Conservation (phyloP, 2,329 filamentous ascomycete species). For the Xylaria sp. region DNA sequence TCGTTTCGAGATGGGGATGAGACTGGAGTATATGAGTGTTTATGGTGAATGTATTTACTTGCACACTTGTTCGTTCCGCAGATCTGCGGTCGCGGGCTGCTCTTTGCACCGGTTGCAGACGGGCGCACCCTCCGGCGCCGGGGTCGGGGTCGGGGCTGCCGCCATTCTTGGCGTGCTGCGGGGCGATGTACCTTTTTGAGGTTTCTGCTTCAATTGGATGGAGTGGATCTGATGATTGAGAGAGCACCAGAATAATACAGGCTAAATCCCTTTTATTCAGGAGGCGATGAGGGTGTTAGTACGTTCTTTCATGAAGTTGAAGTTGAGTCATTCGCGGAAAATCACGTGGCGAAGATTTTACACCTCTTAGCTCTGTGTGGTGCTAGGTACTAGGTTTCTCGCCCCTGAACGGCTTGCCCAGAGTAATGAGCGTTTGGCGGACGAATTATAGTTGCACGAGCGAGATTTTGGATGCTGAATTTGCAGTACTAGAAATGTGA, state of each 20-base stretch:
- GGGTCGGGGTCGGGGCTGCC: constrained; percentile 16
- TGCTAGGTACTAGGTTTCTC: background rate
- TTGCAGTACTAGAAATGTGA: background rate
- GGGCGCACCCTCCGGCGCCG: constrained; percentile 14
- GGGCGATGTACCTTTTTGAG: background rate
- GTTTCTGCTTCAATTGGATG: background rate
- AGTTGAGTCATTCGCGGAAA: constrained; percentile 8
- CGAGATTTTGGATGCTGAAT: background rate
- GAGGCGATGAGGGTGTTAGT: background rate
- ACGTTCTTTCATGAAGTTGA: background rate
- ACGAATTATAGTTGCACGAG: background rate
- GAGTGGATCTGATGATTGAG: background rate
- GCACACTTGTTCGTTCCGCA: constrained; percentile 37
- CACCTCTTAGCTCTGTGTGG: background rate
- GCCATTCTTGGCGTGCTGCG: constrained; percentile 1
- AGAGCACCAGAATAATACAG: background rate
- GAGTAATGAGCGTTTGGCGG: background rate
- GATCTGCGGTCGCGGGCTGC: constrained; percentile 33
- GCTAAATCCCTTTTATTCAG: background rate
- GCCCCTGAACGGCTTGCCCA: background rate
- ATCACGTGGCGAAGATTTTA: constrained; percentile 20
- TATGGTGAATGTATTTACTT: constrained; percentile 18
- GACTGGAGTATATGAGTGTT: background rate
- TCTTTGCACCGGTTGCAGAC: constrained; percentile 40
- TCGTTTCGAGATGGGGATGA: too few species aligned